These are phyloP conservation scores for Fusarium guadeloupense DNA, from an alignment of 2,329 filamentous ascomycete genomes.

Conservation along the genomic window DNA sequence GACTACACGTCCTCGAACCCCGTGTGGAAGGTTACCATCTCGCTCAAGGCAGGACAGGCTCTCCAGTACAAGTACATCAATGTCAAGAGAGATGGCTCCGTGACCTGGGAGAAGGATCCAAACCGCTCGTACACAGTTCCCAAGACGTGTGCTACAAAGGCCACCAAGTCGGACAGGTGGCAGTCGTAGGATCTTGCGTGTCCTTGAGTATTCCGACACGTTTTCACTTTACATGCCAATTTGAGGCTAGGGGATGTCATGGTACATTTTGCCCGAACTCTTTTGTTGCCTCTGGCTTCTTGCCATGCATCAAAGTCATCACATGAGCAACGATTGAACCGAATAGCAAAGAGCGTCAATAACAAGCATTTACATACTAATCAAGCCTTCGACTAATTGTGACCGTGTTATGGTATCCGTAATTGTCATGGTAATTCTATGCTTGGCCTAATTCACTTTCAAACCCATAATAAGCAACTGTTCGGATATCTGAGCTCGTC, in stretches of 20 bases:
- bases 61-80: slow-evolving; percentile 77
- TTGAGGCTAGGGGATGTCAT: not conserved
- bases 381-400: not conserved
- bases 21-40: slow-evolving; percentile 68
- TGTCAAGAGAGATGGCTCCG: slow-evolving; percentile 60
- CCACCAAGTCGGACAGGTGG: slow-evolving; percentile 45
- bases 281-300: too few relatives aligned
- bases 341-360: not conserved
- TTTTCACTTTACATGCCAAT: not conserved
- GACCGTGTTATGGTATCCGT: slow-evolving; percentile 7
- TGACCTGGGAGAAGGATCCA: slow-evolving; percentile 72
- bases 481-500: slow-evolving; percentile 1
- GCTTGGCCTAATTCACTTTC: slow-evolving; percentile 1
- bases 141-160: slow-evolving; percentile 44
- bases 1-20: slow-evolving; percentile 68
- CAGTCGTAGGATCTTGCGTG: slow-evolving; percentile 27
- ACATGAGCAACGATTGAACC: not conserved
- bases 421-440: slow-evolving; percentile 22
- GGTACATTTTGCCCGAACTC: not conserved
- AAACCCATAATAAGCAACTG: slow-evolving; percentile 10
- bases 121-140: slow-evolving; percentile 54
- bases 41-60: slow-evolving; percentile 62
- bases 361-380: not conserved
- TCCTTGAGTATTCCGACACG: not conserved
- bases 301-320: not conserved